Base-by-base conservation (phyloP, 2,329 filamentous ascomycete genomes). In the Fusarium luffae region DNA sequence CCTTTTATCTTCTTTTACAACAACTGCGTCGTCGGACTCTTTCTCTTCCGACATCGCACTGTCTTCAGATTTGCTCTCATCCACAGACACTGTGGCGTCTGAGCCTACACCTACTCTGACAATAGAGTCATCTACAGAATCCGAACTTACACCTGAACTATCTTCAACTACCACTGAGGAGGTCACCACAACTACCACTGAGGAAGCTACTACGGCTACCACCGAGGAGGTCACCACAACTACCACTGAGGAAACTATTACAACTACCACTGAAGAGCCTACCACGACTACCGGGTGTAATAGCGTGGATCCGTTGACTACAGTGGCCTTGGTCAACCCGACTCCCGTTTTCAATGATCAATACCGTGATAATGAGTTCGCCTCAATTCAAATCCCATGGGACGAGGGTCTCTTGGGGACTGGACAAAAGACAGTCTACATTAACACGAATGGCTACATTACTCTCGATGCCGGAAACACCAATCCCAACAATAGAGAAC, bases 111-210 rank as follows among this genome's bases (percentile, higher is more conserved):
- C 32, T 18, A 10, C 16, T 18, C 5, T 34, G 9, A 3, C 32
- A 4, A 18, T 18, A 5, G 32, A 18, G 16, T 34, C 32, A 11
- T 11, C 16, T 1, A 6, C 16, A 18, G 32, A 37, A 9, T 18
- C 32, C 5, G 9, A 9, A 0, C 1, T 6, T 2, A 34, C 32
- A 10, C 0, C 16, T 3, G 8, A 18, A 34, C 0, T 4, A 6
- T 10, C 32, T 34, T 18, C 32, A 18, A 10, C 25, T 8, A 27
- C 25, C 10, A 23, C 21, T 23, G 25, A 27, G 25, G 25, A 27
- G 3, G 1, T 10, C 8, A 27, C 7, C 5, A 28, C 27, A 11
- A 11, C 27, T 28, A 28, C 27, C 4, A 34, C 16, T 18, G 16
- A 34, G 5, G 32, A 34, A 4, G 0, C 7, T 16, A 32, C 14